Base-by-base conservation (phyloP, 2,329 filamentous ascomycete genomes). In the Zymoseptoria brevis region DNA sequence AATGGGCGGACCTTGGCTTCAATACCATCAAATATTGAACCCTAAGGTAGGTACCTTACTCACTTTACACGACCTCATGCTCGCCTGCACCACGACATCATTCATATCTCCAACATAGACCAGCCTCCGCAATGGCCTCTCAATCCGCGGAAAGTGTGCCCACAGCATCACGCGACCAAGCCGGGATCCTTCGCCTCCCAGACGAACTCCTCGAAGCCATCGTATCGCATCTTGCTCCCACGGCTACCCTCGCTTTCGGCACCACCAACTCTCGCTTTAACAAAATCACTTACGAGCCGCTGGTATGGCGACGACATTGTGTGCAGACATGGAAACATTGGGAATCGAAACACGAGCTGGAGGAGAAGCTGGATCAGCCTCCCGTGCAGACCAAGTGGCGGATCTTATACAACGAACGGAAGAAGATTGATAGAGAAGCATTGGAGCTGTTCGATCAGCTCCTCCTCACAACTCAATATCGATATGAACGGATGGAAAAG, bases 121-220 rank as follows among this genome's bases (percentile, higher is more conserved):
- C 35, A n/a, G n/a, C 35, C 13, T 6, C 35, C 13, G 35, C 35
- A n/a, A 45, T 45, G 35, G 35, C 35, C 35, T 45, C 11, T 45
- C 16, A 5, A n/a, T 5, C 35, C 0, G 35, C 16, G 13, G 35
- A 41, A 13, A 41, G 35, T 13, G 35, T 13, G 6, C 9, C 13
- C 35, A 7, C 35, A 5, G 35, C 35, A 41, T 16, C 35, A 41
- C 35, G 16, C 35, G 35, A 16, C 7, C 35, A 45, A 11, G 11
- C 35, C 35, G 35, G 53, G 11, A 62, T 69, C 48, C 62, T 62
- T 52, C 57, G 54, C 19, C 78, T 94, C 41, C 92, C 92, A 49
- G 88, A 93, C 74, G 94, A 99, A 77, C 83, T 97, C 63, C 80
- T 97, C 67, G 85, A 90, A 71, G 82, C 86, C 56, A 88, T 97